Evolutionary conservation across 371 early-diverging fungal genomes (phyloP).

Genomic region (Capillidium rhysosporum): DNA sequence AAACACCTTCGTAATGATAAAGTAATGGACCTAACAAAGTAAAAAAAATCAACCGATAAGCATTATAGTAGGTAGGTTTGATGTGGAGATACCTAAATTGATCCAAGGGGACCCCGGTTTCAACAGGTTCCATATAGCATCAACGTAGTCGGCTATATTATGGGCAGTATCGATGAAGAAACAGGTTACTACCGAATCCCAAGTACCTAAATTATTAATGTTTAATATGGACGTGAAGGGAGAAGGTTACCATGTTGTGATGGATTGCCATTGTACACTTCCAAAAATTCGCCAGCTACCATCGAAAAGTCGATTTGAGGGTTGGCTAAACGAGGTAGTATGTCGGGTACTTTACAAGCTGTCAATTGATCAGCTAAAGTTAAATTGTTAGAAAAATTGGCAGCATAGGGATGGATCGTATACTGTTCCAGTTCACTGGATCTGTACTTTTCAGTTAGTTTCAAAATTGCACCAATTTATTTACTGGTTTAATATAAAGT

Average conservation of each 20-base stretch:
- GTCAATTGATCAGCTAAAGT: conserved; percentile 33
- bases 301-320: conserved; percentile 68
- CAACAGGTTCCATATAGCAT: conserved; percentile 52
- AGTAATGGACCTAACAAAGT: conserved; percentile 52
- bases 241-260: background rate
- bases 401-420: conserved; percentile 73
- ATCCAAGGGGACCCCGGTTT: conserved; percentile 83
- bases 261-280: conserved; percentile 38
- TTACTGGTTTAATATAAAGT: conserved; percentile 67
- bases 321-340: conserved; percentile 40
- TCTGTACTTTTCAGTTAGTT: background rate
- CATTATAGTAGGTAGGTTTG: too few species aligned
- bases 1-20: conserved; percentile 79
- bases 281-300: conserved; percentile 90
- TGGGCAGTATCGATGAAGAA: conserved; percentile 94
- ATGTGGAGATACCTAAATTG: conserved; percentile 59
- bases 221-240: background rate
- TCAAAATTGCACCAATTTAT: background rate
- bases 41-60: background rate
- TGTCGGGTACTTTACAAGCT: conserved; percentile 62
- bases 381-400: conserved; percentile 65
- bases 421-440: conserved; percentile 18
- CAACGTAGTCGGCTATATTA: conserved; percentile 71
- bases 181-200: conserved; percentile 82
- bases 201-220: conserved; percentile 22